These are phyloP conservation scores for Mucor plumbeus DNA, from an alignment of 371 early-diverging fungal genomes.

Conservation along the genomic window DNA sequence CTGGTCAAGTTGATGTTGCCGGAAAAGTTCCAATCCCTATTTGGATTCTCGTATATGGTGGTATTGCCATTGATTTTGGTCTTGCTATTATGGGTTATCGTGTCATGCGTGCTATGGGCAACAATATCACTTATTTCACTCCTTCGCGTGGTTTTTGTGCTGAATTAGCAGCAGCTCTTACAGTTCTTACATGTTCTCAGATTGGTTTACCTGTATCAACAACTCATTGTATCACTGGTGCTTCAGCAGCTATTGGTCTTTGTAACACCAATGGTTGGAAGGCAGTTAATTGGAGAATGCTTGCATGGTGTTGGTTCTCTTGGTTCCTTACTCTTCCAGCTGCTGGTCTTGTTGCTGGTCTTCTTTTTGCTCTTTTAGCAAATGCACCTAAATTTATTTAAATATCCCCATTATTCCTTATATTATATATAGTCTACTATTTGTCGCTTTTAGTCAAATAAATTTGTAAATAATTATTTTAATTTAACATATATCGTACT, in stretches of 20 bases:
- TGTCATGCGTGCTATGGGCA: slow-evolving; percentile 80
- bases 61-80: slow-evolving; percentile 83
- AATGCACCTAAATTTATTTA: slow-evolving; percentile 53
- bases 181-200: slow-evolving; percentile 86
- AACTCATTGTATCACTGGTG: slow-evolving; percentile 89
- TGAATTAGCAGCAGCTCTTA: slow-evolving; percentile 83
- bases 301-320: slow-evolving; percentile 71
- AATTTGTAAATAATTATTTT: too few species aligned
- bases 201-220: slow-evolving; percentile 86
- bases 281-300: slow-evolving; percentile 84
- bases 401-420: background rate
- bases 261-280: slow-evolving; percentile 69
- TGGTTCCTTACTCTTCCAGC: slow-evolving; percentile 86
- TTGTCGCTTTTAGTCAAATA: too few species aligned
- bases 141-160: slow-evolving; percentile 88
- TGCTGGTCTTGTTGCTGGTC: slow-evolving; percentile 73
- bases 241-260: slow-evolving; percentile 84
- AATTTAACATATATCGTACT: too few species aligned
- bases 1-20: slow-evolving; percentile 54
- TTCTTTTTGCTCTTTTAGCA: slow-evolving; percentile 66
- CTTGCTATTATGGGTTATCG: slow-evolving; percentile 73
- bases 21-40: slow-evolving; percentile 67
- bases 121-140: slow-evolving; percentile 84
- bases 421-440: too few species aligned
- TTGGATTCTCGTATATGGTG: slow-evolving; percentile 85